Conservation (phyloP, 2,329 filamentous ascomycete genomes). For the Tolypocladium ovalisporum region DNA sequence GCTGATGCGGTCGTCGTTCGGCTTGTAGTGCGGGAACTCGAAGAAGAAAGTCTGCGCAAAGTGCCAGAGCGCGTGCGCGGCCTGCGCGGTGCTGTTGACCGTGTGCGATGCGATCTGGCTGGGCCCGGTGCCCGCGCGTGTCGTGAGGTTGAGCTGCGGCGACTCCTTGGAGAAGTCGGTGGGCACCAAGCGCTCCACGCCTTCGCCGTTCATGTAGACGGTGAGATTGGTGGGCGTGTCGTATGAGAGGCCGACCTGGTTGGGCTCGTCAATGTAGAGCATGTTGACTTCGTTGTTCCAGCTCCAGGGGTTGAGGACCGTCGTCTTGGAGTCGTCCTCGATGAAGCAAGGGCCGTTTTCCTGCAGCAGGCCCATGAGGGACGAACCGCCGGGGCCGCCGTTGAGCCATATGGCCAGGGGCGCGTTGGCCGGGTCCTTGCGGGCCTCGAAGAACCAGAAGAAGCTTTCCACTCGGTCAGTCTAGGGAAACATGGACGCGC, state of each 20-base stretch:
- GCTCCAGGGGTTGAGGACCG: constrained; percentile 46
- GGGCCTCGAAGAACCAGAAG: constrained; percentile 41
- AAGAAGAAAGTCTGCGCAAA: constrained; percentile 52
- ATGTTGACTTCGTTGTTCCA: constrained; percentile 47
- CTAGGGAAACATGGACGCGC: neutral
- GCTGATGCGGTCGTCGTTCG: constrained; percentile 43
- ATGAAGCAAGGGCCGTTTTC: constrained; percentile 45
- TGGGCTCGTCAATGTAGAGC: constrained; percentile 50
- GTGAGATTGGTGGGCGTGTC: constrained; percentile 55
- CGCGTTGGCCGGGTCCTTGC: constrained; percentile 24
- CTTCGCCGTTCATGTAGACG: constrained; percentile 33
- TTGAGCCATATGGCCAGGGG: constrained; percentile 53
- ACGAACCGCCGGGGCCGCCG: constrained; percentile 51
- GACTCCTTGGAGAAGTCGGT: constrained; percentile 24
- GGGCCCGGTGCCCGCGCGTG: constrained; percentile 20
- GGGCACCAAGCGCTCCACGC: constrained; percentile 34
- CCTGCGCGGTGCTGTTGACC: constrained; percentile 40
- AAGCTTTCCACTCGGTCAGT: constrained; percentile 14
- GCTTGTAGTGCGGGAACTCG: constrained; percentile 47
- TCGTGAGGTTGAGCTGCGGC: constrained; percentile 25
- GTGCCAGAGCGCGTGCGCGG: constrained; percentile 51
- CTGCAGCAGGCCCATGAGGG: constrained; percentile 52
- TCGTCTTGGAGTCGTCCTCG: constrained; percentile 36
- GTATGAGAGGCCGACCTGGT: constrained; percentile 57
- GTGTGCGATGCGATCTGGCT: constrained; percentile 18